Evolutionary conservation across 129 eudicot species (phyloP).

Genomic region (Pseudognaphalium luteoalbum): DNA sequence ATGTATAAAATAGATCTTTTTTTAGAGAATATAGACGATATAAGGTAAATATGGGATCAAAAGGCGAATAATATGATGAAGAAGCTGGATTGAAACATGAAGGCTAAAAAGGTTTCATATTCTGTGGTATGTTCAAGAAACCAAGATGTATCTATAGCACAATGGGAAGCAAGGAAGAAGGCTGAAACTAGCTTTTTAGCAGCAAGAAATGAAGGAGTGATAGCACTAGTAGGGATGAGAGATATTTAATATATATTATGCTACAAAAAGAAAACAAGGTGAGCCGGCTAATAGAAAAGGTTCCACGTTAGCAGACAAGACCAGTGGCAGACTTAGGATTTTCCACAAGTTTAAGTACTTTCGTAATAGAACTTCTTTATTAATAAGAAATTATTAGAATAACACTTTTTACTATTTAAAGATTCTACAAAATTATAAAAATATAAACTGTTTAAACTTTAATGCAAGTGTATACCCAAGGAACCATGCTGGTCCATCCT

Average conservation of each 20-base stretch:
- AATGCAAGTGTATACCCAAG: not conserved
- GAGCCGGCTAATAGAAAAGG: not conserved
- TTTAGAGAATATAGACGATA: slow-evolving; percentile 7
- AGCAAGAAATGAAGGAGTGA: slow-evolving; percentile 34
- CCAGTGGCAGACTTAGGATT: not conserved
- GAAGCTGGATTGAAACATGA: not conserved
- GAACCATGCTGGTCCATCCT: not conserved
- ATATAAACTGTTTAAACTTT: not conserved
- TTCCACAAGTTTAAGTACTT: not conserved
- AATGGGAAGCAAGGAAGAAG: slow-evolving; percentile 27
- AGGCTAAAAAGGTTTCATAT: not conserved
- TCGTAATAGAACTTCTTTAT: too few relatives aligned
- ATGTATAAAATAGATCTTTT: slow-evolving; percentile 28
- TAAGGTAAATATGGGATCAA: not conserved
- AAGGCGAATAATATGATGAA: slow-evolving; percentile 6
- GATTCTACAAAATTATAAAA: not conserved
- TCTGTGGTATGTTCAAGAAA: slow-evolving; percentile 10
- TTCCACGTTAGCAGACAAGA: not conserved
- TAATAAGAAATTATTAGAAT: not conserved
- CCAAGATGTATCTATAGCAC: slow-evolving; percentile 25
- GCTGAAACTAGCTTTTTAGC: slow-evolving; percentile 8
- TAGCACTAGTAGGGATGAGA: slow-evolving; percentile 33
- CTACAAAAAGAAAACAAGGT: not conserved
- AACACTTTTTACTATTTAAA: not conserved
- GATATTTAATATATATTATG: slow-evolving; percentile 20